These are phyloP conservation scores for Pseudopyrenochaeta lycopersici DNA, from an alignment of 2,329 filamentous ascomycete species.

Conservation along the genomic window DNA sequence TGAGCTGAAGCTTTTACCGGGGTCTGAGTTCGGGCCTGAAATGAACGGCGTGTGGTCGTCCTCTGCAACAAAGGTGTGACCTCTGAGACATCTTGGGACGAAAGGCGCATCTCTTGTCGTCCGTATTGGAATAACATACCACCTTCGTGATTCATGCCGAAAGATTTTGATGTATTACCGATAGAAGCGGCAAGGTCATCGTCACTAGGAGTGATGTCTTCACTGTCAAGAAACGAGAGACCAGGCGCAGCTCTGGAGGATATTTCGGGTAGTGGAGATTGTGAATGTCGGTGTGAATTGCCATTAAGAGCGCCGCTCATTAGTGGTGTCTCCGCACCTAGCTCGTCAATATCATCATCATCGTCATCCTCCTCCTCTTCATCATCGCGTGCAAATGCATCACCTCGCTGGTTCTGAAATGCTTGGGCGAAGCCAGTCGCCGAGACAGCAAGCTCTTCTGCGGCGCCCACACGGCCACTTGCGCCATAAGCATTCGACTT, in stretches of 20 bases:
- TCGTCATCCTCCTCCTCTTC: conserved; percentile 23
- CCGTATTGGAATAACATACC: background rate
- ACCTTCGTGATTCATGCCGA: conserved; percentile 10
- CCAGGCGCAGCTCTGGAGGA: conserved; percentile 12
- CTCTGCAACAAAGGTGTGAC: conserved; percentile 3
- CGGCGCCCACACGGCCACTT: conserved; percentile 41
- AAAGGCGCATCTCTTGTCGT: background rate
- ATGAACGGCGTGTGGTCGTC: background rate
- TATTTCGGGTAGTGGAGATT: conserved; percentile 10
- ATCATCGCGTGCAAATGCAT: conserved; percentile 34
- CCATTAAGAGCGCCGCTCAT: conserved; percentile 23
- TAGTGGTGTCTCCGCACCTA: conserved; percentile 15
- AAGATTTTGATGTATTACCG: conserved; percentile 44
- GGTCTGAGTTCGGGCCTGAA: conserved; percentile 3
- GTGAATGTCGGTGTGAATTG: conserved; percentile 11
- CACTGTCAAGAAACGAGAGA: conserved; percentile 29
- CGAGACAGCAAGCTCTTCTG: conserved; percentile 36
- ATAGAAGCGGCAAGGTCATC: conserved; percentile 31
- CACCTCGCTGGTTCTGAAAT: conserved; percentile 38
- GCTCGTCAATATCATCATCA: conserved; percentile 22
- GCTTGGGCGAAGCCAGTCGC: conserved; percentile 44
- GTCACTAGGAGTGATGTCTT: conserved; percentile 27
- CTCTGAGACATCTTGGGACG: background rate
- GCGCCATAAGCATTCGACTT: conserved; percentile 50
- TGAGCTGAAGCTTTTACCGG: conserved; percentile 2